Percentiles rank a stretch among this genome's conserved stretches.
Evolutionary conservation across 805 yeast species (phyloP).

Genomic region (Saccharomycopsis sp.): DNA sequence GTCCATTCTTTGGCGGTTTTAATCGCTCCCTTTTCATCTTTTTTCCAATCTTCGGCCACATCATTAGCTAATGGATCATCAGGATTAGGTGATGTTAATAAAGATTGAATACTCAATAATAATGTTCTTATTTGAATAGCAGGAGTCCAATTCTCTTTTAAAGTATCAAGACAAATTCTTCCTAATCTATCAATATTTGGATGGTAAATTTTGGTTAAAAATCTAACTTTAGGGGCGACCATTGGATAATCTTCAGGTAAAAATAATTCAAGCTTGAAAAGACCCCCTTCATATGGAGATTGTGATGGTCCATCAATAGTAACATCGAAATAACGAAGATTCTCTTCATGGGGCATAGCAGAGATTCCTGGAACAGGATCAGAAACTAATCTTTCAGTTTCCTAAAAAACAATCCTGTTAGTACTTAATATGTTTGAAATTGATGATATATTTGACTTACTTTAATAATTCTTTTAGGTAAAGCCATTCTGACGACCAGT

Average conservation of each 20-base stretch:
- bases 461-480: constrained; percentile 89
- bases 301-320: constrained; percentile 84
- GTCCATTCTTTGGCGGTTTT: constrained; percentile 56
- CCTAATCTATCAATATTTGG: constrained; percentile 95
- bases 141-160: constrained; percentile 92
- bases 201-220: constrained; percentile 88
- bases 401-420: constrained; percentile 30
- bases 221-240: constrained; percentile 96
- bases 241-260: constrained; percentile 96
- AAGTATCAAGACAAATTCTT: constrained; percentile 88
- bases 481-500: constrained; percentile 12
- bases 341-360: constrained; percentile 90
- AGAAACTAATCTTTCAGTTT: constrained; percentile 81
- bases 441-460: constrained; percentile 39
- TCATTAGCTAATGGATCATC: constrained; percentile 98
- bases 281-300: constrained; percentile 85
- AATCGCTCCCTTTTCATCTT: constrained; percentile 70
- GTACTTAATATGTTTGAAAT: too few species aligned
- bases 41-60: constrained; percentile 95
- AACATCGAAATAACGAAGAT: constrained; percentile 86
- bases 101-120: constrained; percentile 81
- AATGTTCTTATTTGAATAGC: constrained; percentile 94
- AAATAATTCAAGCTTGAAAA: constrained; percentile 73
- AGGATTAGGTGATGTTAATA: constrained; percentile 93
- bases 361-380: constrained; percentile 97